A percentile compares a stretch with the other conserved stretches of the same genome.
phyloP scores from a whole-genome alignment of 768 basidiomycete species.

The Agrocybe pediades region DNA sequence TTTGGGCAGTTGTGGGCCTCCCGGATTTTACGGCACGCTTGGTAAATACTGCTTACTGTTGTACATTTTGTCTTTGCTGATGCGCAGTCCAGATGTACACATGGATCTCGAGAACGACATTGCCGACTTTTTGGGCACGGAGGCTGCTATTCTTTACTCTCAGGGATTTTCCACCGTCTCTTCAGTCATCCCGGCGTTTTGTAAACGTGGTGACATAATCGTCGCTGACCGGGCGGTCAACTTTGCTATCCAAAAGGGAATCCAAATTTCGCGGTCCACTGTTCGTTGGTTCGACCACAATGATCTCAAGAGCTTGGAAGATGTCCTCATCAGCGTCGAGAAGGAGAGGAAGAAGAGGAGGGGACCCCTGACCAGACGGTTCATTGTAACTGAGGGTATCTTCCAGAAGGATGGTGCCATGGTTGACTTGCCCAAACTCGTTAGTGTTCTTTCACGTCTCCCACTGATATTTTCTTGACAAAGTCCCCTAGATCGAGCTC shows the following conservation, averaged over 20 bases:
- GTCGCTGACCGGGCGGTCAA: constrained; percentile 98
- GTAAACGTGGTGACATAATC: constrained; percentile 96
- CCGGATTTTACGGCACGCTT: constrained; percentile 95
- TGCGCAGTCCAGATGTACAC: constrained; percentile 72
- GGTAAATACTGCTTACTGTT: constrained; percentile 50
- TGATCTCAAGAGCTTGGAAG: constrained; percentile 88
- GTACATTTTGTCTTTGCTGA: background rate
- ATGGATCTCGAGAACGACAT: constrained; percentile 87
- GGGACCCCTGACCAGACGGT: constrained; percentile 81
- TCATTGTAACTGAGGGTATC: constrained; percentile 96
- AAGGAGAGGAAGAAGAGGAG: constrained; percentile 88
- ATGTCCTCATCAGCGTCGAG: constrained; percentile 79
- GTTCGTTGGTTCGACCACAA: constrained; percentile 98
- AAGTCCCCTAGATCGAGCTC: constrained; percentile 71
- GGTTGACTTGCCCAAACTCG: constrained; percentile 89
- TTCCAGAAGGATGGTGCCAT: constrained; percentile 95
- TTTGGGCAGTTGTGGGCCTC: constrained; percentile 92
- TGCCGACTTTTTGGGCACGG: constrained; percentile 87
- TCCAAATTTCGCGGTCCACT: constrained; percentile 89
- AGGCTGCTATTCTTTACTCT: constrained; percentile 89
- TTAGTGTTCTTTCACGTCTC: constrained; percentile 41
- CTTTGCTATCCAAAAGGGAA: constrained; percentile 94
- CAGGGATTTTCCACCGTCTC: constrained; percentile 92
- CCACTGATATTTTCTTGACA: background rate
- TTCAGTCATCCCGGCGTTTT: constrained; percentile 96